phyloP scores from a whole-genome alignment of 2,329 filamentous ascomycete species.

The Fusarium annulatum region DNA sequence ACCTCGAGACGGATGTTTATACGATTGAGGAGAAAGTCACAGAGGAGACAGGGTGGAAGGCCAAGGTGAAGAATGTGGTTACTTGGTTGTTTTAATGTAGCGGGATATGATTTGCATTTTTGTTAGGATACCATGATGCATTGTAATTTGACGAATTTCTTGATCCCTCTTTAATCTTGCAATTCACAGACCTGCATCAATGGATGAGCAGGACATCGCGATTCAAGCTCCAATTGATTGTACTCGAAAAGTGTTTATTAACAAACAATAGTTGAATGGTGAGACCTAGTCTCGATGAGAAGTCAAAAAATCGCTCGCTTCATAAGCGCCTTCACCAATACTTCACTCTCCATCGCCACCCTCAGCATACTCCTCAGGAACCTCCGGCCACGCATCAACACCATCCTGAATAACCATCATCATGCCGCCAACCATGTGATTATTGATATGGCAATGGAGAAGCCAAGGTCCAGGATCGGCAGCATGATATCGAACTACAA shows the following conservation, averaged over 20 bases:
- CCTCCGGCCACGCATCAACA: conserved; percentile 55
- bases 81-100: conserved; percentile 51
- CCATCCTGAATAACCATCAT: conserved; percentile 62
- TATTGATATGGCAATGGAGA: conserved; percentile 67
- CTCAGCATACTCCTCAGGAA: conserved; percentile 53
- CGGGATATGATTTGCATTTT: neutral
- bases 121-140: neutral
- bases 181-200: accelerated
- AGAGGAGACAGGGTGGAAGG: conserved; percentile 60
- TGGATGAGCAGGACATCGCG: neutral
- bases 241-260: neutral
- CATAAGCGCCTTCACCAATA: neutral
- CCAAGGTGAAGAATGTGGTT: conserved; percentile 38
- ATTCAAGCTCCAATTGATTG: neutral
- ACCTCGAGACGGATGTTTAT: conserved; percentile 71
- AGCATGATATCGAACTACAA: conserved; percentile 64
- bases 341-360: conserved; percentile 19
- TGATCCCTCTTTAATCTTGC: accelerated
- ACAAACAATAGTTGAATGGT: neutral
- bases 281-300: conserved; percentile 17
- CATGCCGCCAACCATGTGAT: conserved; percentile 67
- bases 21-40: conserved; percentile 53
- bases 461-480: conserved; percentile 65
- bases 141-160: neutral
- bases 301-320: neutral